phyloP scores from a whole-genome alignment of 2,329 filamentous ascomycete species.

The Aureobasidium mangrovei region DNA sequence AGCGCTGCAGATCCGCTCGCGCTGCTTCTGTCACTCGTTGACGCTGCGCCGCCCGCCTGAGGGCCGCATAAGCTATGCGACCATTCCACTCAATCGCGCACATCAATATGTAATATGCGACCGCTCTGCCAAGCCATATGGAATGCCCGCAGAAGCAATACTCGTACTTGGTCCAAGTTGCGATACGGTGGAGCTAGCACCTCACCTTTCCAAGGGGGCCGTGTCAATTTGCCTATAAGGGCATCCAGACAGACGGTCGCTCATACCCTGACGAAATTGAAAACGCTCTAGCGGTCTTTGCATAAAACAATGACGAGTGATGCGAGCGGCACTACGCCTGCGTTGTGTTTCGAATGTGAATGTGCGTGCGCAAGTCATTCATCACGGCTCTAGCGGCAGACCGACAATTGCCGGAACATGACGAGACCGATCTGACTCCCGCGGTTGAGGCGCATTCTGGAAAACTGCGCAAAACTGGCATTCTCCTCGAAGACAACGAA shows the following conservation, averaged over 20 bases:
- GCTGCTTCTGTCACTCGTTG: neutral
- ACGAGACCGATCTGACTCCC: conserved; percentile 7
- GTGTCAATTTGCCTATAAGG: conserved; percentile 5
- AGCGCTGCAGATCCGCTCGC: conserved; percentile 12
- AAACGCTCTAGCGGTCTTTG: neutral
- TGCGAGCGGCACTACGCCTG: conserved; percentile 6
- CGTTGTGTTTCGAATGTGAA: neutral
- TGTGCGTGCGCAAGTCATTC: conserved; percentile 2
- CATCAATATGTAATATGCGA: neutral
- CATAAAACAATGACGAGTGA: conserved; percentile 6
- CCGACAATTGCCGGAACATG: conserved; percentile 11
- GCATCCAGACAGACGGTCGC: neutral
- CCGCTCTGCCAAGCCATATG: conserved; percentile 3
- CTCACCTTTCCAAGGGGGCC: conserved; percentile 2
- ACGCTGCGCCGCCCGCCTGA: neutral
- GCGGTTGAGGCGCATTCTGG: neutral
- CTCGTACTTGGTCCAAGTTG: neutral
- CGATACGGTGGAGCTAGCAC: conserved; percentile 6
- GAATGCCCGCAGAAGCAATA: conserved; percentile 11
- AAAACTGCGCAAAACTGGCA: neutral
- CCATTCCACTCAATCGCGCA: conserved; percentile 4
- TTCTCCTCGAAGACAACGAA: neutral
- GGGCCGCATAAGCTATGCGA: neutral
- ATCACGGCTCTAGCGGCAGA: neutral
- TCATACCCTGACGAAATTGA: neutral